Conservation (phyloP, 1,284 basidiomycete species). For the Rhodotorula sp. region DNA sequence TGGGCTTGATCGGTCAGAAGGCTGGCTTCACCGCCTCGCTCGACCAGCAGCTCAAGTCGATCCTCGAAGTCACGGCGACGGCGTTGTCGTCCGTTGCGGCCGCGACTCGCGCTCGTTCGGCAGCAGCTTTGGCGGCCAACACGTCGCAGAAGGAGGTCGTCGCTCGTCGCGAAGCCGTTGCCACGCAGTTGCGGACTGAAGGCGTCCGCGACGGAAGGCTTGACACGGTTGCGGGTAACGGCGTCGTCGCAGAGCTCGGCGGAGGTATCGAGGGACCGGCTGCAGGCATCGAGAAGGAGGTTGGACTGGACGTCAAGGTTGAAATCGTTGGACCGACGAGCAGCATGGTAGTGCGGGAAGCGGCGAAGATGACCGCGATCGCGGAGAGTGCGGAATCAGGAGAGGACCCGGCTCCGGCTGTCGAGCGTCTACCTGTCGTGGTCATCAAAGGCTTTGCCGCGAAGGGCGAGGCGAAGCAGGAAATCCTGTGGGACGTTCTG, state of each 20-base stretch:
- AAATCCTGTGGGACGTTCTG: conserved; percentile 72
- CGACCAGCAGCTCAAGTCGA: conserved; percentile 79
- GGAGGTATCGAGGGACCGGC: conserved; percentile 38
- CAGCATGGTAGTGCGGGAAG: conserved; percentile 13
- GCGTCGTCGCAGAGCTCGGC: conserved; percentile 77
- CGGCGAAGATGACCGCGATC: not conserved
- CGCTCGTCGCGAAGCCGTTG: conserved; percentile 37
- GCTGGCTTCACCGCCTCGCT: conserved; percentile 82
- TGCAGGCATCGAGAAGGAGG: conserved; percentile 7
- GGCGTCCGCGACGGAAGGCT: conserved; percentile 65
- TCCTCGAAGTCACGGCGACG: conserved; percentile 74
- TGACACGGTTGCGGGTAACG: conserved; percentile 76
- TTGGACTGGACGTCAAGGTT: not conserved
- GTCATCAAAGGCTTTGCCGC: conserved; percentile 58
- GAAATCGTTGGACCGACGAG: conserved; percentile 33
- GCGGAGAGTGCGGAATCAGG: not conserved
- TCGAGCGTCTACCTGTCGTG: conserved; percentile 75
- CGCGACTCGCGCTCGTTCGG: conserved; percentile 3
- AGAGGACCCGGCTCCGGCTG: conserved; percentile 24
- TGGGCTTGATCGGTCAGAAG: conserved; percentile 93
- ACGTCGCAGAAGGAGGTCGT: conserved; percentile 8
- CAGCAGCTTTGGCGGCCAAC: conserved; percentile 7
- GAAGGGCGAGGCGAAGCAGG: conserved; percentile 63
- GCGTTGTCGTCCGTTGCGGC: conserved; percentile 58
- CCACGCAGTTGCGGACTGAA: conserved; percentile 32